A percentile compares a stretch with the other conserved stretches of the same genome.
phyloP scores from a whole-genome alignment of 257 asterid genomes.

The Datura wrightii region DNA sequence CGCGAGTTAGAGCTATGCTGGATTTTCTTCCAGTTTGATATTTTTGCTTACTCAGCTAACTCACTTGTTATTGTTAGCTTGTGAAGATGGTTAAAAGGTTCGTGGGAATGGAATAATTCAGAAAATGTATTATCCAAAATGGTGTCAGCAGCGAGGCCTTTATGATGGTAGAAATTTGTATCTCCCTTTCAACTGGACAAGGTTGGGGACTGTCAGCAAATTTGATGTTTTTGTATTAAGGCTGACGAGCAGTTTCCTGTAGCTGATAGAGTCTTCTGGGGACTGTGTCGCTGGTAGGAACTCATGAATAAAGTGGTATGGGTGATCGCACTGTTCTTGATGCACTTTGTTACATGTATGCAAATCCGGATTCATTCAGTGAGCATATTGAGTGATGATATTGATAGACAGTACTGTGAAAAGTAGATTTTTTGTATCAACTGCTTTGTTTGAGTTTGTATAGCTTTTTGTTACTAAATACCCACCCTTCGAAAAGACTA shows the following conservation, averaged over 20 bases:
- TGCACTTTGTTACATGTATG: too few species aligned
- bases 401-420: not conserved
- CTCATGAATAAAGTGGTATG: not conserved
- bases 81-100: not conserved
- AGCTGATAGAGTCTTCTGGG: not conserved
- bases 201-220: not conserved
- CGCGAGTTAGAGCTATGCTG: not conserved
- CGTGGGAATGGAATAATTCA: not conserved
- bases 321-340: not conserved
- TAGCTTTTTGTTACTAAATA: not conserved
- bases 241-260: not conserved
- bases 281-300: not conserved
- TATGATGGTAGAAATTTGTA: not conserved
- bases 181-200: not conserved
- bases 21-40: not conserved
- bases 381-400: not conserved
- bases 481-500: not conserved
- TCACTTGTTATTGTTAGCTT: conserved; percentile 17
- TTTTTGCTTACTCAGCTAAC: conserved; percentile 9
- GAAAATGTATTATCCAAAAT: not conserved
- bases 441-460: not conserved
- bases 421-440: not conserved
- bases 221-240: not conserved
- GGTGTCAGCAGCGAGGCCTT: not conserved
- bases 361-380: not conserved